A percentile compares a stretch with the other conserved stretches of the same genome.
These are phyloP conservation scores for Trifolium pratense DNA, from an alignment of 306 rosid species.

Conservation along the genomic window DNA sequence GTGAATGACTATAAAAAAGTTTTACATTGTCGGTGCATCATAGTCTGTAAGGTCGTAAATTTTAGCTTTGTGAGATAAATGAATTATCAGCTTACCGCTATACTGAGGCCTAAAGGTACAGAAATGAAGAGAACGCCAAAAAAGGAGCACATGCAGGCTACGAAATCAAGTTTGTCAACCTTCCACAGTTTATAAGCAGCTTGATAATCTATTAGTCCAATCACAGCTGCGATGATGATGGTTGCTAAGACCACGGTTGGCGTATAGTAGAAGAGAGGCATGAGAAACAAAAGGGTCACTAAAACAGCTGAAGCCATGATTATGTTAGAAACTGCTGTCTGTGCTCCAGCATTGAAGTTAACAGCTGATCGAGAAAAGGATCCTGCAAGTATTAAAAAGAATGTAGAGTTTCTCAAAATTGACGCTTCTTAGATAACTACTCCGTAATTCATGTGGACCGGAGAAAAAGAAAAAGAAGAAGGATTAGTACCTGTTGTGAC, in stretches of 20 bases:
- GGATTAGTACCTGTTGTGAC: slow-evolving; percentile 72
- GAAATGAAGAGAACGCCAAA: slow-evolving; percentile 89
- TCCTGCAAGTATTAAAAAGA: slow-evolving; percentile 52
- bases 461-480: not conserved
- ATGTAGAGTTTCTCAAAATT: slow-evolving; percentile 22
- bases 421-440: slow-evolving; percentile 22
- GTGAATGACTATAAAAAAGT: not conserved
- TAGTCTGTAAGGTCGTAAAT: not conserved
- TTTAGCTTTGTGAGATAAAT: not conserved
- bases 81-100: slow-evolving; percentile 66
- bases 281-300: slow-evolving; percentile 82
- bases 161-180: slow-evolving; percentile 91
- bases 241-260: slow-evolving; percentile 89
- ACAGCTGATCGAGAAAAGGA: slow-evolving; percentile 96
- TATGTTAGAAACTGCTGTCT: slow-evolving; percentile 80
- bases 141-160: slow-evolving; percentile 88
- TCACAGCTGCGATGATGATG: slow-evolving; percentile 88
- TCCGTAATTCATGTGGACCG: slow-evolving; percentile 3
- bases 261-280: slow-evolving; percentile 92
- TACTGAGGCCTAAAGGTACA: slow-evolving; percentile 83
- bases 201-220: slow-evolving; percentile 79
- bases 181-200: slow-evolving; percentile 76
- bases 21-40: not conserved
- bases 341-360: slow-evolving; percentile 89
- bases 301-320: slow-evolving; percentile 90